Base-by-base conservation (phyloP, 176 grass and related monocot species). In the Melocanna baccifera region DNA sequence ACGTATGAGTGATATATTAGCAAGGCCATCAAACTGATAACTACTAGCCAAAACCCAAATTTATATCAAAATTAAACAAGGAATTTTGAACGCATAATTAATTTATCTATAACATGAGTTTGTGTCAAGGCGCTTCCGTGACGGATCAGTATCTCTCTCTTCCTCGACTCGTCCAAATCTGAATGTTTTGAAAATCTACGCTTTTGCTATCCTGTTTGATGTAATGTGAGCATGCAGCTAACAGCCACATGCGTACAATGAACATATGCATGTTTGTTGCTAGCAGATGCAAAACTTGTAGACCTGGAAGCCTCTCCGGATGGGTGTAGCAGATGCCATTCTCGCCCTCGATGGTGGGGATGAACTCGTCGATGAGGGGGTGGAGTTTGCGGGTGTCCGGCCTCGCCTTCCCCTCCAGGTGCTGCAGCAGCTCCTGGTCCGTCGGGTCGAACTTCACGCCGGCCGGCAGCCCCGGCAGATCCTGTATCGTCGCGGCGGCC, bases 261-360 rank as follows among this genome's bases (percentile, higher is more conserved):
- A 61, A 42, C 9, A 66, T 78, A 32, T 51, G 12, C 9, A 51
- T 46, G 77, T 62, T 28, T 13, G 25, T 67, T 52, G 34, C 29
- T 15, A 26, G 26, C n/a, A 52, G 84, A 19, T 26, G 64, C 7
- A 85, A 62, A 62, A 76, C 34, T 45, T 84, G 51, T 56, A 58
- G 72, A 94, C 97, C 91, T 47, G 97, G 97, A 61, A 99, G 91
- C 83, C 90, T 94, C 97, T 96, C 93, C 10, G 97, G 97, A 62
- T 99, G 97, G 36, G 97, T 99, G 86, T 96, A 99, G 86, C 97
- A 99, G 81, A 99, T 99, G 67, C 97, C 97, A 74, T 99, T 92
- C 88, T 99, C 97, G 37, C 97, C 97, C 64, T 99, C 91, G 23
- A 99, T 99, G 16, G 93, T 95, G 57, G 97, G 97, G 23, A 99